These are phyloP conservation scores for Lactifluus subvellereus DNA, from an alignment of 768 basidiomycete genomes.

Conservation along the genomic window DNA sequence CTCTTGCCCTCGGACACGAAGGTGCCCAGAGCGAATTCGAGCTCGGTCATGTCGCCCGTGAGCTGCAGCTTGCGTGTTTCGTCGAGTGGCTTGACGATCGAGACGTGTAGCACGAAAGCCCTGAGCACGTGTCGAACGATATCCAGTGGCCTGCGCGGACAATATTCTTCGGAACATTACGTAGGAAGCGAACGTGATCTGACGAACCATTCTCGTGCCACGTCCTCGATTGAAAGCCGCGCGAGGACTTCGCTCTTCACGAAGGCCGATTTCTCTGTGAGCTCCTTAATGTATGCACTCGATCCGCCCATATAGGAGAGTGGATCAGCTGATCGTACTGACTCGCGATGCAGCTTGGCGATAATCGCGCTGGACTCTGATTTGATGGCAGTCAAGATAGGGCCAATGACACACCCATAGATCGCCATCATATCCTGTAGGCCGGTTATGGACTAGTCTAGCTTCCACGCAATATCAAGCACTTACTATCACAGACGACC, in stretches of 20 bases:
- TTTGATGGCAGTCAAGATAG: constrained; percentile 60
- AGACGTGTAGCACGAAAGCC: constrained; percentile 87
- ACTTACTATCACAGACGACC: constrained; percentile 55
- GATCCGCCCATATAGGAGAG: constrained; percentile 47
- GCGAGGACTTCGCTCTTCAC: constrained; percentile 72
- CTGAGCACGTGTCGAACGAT: constrained; percentile 76
- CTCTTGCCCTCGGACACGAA: constrained; percentile 27
- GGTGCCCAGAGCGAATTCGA: constrained; percentile 81
- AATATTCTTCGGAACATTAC: not conserved
- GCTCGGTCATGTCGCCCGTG: constrained; percentile 92
- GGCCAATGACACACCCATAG: constrained; percentile 56
- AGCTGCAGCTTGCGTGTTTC: constrained; percentile 93
- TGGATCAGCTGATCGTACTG: constrained; percentile 66
- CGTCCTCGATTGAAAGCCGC: constrained; percentile 66
- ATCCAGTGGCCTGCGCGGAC: constrained; percentile 26
- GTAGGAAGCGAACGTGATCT: not conserved
- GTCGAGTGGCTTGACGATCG: constrained; percentile 83
- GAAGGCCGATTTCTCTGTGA: constrained; percentile 81
- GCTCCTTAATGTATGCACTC: constrained; percentile 87
- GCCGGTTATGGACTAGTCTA: not conserved
- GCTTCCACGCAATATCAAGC: not conserved
- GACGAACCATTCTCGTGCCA: constrained; percentile 65
- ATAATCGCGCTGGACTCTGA: constrained; percentile 78
- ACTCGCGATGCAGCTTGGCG: constrained; percentile 76
- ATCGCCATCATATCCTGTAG: constrained; percentile 44